A percentile compares a stretch with the other conserved stretches of the same genome.
These are phyloP conservation scores for Fonsecaea erecta DNA, from an alignment of 2,329 filamentous ascomycete genomes.

Conservation along the genomic window DNA sequence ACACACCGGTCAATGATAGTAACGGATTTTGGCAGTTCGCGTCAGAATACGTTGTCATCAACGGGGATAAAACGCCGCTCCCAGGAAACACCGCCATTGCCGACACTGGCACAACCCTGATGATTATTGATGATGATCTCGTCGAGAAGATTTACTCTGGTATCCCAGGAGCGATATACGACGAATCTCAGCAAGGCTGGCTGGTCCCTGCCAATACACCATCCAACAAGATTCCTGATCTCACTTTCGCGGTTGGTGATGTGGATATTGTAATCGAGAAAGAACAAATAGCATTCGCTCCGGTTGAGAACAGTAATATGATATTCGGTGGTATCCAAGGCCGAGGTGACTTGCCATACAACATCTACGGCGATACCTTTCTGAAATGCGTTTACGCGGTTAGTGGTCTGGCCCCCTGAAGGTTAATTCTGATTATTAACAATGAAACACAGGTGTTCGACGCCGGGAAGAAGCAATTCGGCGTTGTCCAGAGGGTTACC, in stretches of 20 bases:
- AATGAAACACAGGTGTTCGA: slow-evolving; percentile 61
- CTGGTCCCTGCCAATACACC: slow-evolving; percentile 62
- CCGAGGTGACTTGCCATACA: slow-evolving; percentile 61
- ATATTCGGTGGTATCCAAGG: slow-evolving; percentile 70
- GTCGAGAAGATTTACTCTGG: slow-evolving; percentile 66
- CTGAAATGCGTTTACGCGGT: slow-evolving; percentile 69
- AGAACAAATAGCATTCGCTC: slow-evolving; percentile 64
- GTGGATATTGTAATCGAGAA: slow-evolving; percentile 65
- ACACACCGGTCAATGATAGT: slow-evolving; percentile 65
- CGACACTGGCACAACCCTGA: slow-evolving; percentile 73
- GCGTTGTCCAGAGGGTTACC: slow-evolving; percentile 61
- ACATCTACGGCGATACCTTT: slow-evolving; percentile 68
- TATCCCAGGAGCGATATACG: slow-evolving; percentile 66
- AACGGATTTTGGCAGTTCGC: slow-evolving; percentile 72
- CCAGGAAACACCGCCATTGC: slow-evolving; percentile 68
- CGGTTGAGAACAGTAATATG: slow-evolving; percentile 51
- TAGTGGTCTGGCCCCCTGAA: slow-evolving; percentile 40
- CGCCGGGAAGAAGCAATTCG: slow-evolving; percentile 64
- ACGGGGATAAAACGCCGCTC: slow-evolving; percentile 58
- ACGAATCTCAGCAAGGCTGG: slow-evolving; percentile 64
- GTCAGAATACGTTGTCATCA: slow-evolving; percentile 62
- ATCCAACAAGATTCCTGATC: slow-evolving; percentile 60
- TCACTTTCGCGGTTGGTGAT: slow-evolving; percentile 68
- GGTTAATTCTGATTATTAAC: slow-evolving; percentile 14
- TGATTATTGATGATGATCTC: slow-evolving; percentile 65